These are phyloP conservation scores for Quercus aquifolioides DNA, from an alignment of 306 rosid species.

Conservation along the genomic window DNA sequence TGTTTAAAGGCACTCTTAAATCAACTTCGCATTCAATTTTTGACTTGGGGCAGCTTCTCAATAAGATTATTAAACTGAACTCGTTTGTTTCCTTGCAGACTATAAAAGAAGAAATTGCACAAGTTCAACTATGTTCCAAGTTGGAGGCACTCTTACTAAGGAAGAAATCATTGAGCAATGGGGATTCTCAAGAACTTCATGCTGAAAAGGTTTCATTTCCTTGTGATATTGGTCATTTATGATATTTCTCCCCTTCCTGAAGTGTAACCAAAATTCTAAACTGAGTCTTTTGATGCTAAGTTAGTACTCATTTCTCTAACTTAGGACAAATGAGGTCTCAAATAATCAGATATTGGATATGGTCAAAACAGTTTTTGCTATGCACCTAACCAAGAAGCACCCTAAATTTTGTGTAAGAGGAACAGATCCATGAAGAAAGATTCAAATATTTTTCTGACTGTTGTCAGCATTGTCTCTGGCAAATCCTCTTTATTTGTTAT, in stretches of 20 bases:
- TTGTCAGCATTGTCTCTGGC: background rate
- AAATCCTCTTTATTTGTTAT: background rate
- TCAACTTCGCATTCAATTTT: constrained; percentile 2
- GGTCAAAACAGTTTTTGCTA: constrained; percentile 1
- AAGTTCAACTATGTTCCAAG: constrained; percentile 50
- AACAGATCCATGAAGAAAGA: background rate
- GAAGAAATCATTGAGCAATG: constrained; percentile 59
- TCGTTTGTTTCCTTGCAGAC: constrained; percentile 47
- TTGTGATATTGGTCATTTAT: constrained; percentile 17
- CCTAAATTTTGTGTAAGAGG: background rate
- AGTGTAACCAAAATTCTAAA: background rate
- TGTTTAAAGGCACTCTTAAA: constrained; percentile 4
- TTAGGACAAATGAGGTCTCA: constrained; percentile 3
- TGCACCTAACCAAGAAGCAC: background rate
- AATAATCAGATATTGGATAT: constrained; percentile 5
- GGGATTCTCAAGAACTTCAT: constrained; percentile 62
- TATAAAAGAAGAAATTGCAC: constrained; percentile 48
- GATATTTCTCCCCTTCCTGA: constrained; percentile 8
- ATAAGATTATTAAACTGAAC: constrained; percentile 5
- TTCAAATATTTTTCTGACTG: background rate
- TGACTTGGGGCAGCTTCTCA: constrained; percentile 11
- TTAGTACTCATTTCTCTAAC: constrained; percentile 6
- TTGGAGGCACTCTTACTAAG: constrained; percentile 70
- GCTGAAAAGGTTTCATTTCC: constrained; percentile 64
- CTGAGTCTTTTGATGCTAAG: background rate